Base-by-base conservation (phyloP, 768 basidiomycete species). In the Tylopilus subfusipes region DNA sequence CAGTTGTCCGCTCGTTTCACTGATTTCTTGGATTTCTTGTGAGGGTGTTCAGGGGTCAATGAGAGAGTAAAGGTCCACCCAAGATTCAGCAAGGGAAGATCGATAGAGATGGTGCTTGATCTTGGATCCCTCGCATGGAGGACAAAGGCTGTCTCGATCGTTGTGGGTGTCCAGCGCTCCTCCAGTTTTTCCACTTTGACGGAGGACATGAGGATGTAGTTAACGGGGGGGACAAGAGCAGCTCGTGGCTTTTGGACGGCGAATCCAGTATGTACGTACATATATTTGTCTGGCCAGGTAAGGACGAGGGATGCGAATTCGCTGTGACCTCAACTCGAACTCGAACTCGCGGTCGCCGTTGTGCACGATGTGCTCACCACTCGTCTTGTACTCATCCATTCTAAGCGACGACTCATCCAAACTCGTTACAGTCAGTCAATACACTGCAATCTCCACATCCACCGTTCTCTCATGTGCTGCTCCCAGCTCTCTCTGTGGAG, bases 381-480 rank as follows among this genome's bases (percentile, higher is more conserved):
- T 5, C 54, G 14, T 45, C 9, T 29, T 39, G 39, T 12, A 38
- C 53, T 25, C 68, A 70, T 42, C 68, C 70, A 14, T 69, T 72
- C 58, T 68, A 54, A 36, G 45, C 57, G 4, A 24, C 50, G 16
- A 31, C 67, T 9, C 85, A 45, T 77, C 84, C 14, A 90, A 88
- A 60, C 75, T 88, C 7, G 75, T 86, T n/a, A n/a, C 31, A 87
- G 87, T 16, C 75, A 81, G 85, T 25, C 85, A 90, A 64, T 79
- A 84, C 56, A 77, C 84, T 1, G 70, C 80, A n/a, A 61, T 68
- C 22, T 63, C 59, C 14, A 55, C 66, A 0, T 72, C 69, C 45
- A 68, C 68, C n/a, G 33, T 61, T 0, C 39, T 57, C 1, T 68
- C 70, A 1, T 60, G 69, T 44, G 56, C 59, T 19, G 43, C 63